These are phyloP conservation scores for Venturiaceae sp. DNA, from an alignment of 2,329 filamentous ascomycete species.

Conservation along the genomic window DNA sequence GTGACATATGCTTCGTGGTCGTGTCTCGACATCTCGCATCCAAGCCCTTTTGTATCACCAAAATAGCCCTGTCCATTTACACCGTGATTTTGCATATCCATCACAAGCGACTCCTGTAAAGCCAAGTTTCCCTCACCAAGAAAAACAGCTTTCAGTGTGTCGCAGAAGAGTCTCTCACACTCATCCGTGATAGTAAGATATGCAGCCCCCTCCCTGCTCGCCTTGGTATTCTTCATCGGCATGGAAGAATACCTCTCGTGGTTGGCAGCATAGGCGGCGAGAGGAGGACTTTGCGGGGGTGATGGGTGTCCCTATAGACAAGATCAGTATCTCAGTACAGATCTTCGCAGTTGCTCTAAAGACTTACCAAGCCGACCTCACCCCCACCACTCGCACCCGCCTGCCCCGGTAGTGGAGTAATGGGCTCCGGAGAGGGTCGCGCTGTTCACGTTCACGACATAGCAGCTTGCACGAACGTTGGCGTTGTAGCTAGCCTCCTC, in stretches of 20 bases:
- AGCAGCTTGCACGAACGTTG: slow-evolving; percentile 86
- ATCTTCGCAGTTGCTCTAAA: background rate
- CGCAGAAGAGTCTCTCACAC: slow-evolving; percentile 99
- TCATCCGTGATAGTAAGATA: slow-evolving; percentile 95
- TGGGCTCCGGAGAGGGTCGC: slow-evolving; percentile 73
- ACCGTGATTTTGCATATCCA: slow-evolving; percentile 51
- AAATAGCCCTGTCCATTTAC: background rate
- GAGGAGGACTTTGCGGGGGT: slow-evolving; percentile 81
- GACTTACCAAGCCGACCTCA: slow-evolving; percentile 32
- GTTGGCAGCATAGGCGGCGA: slow-evolving; percentile 60
- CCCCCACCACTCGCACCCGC: slow-evolving; percentile 34
- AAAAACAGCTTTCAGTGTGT: slow-evolving; percentile 88
- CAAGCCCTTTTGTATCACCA: background rate
- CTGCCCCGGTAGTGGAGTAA: slow-evolving; percentile 77
- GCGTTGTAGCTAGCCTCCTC: slow-evolving; percentile 53
- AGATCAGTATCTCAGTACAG: background rate
- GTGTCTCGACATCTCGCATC: background rate
- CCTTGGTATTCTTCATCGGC: slow-evolving; percentile 20
- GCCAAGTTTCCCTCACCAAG: slow-evolving; percentile 83
- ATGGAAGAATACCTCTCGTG: slow-evolving; percentile 45
- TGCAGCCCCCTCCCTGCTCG: slow-evolving; percentile 69
- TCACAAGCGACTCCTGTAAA: slow-evolving; percentile 74
- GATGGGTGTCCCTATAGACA: slow-evolving; percentile 63
- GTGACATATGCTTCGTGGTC: slow-evolving; percentile 28
- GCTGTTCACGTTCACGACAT: slow-evolving; percentile 63